Evolutionary conservation across 441 rosid species (phyloP).

Genomic region (Geranium incanum): DNA sequence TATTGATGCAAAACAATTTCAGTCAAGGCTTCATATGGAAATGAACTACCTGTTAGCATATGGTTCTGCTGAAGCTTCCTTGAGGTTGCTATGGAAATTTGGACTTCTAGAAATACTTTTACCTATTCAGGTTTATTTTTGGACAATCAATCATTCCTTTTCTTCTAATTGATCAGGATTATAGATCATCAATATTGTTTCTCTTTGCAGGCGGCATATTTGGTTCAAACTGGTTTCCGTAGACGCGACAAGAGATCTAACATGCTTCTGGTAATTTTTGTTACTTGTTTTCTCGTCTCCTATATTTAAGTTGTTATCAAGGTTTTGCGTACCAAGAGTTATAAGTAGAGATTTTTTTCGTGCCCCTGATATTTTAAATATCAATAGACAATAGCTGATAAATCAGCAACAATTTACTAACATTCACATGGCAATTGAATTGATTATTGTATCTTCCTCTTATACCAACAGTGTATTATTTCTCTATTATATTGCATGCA

Average conservation of each 20-base stretch:
- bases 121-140: constrained; percentile 49
- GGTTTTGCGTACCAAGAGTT: background rate
- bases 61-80: constrained; percentile 89
- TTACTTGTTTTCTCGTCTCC: background rate
- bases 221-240: constrained; percentile 42
- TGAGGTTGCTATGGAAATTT: constrained; percentile 73
- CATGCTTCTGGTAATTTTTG: constrained; percentile 44
- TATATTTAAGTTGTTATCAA: background rate
- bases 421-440: background rate
- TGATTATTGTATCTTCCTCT: constrained; percentile 3
- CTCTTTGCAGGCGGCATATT: constrained; percentile 50
- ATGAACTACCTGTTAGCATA: constrained; percentile 91
- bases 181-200: constrained; percentile 12
- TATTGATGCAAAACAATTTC: constrained; percentile 19
- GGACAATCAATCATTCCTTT: background rate
- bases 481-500: background rate
- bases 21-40: constrained; percentile 89
- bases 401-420: background rate
- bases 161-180: background rate
- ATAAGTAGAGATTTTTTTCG: background rate
- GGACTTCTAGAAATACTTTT: constrained; percentile 74
- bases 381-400: background rate
- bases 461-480: background rate
- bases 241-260: constrained; percentile 63
- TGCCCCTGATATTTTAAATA: background rate